phyloP scores from a whole-genome alignment of 176 grass and related monocot species.

The Eremochloa ophiuroides region DNA sequence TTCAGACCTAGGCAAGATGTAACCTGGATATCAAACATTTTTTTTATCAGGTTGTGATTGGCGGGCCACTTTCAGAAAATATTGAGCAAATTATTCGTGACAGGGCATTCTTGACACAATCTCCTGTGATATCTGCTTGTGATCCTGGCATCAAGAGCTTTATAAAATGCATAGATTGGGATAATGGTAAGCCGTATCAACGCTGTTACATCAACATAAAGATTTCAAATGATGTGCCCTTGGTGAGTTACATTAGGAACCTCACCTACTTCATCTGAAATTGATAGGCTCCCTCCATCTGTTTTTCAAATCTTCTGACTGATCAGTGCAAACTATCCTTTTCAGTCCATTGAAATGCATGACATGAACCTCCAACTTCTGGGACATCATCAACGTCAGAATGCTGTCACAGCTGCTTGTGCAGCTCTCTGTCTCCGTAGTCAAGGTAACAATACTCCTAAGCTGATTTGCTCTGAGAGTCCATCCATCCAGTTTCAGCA shows the following conservation, averaged over 20 bases:
- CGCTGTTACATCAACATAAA: constrained; percentile 58
- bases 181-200: constrained; percentile 56
- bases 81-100: constrained; percentile 68
- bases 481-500: neutral
- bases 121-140: constrained; percentile 62
- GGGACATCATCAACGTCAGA: constrained; percentile 68
- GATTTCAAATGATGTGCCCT: constrained; percentile 38
- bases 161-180: constrained; percentile 53
- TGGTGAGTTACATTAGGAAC: constrained; percentile 33
- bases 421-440: constrained; percentile 60
- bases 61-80: constrained; percentile 49
- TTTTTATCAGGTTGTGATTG: constrained; percentile 78
- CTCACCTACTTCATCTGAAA: constrained; percentile 14
- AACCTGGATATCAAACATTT: constrained; percentile 29
- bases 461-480: neutral
- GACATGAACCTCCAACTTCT: constrained; percentile 73
- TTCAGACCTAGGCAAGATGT: constrained; percentile 13
- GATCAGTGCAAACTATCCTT: neutral
- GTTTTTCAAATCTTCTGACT: neutral
- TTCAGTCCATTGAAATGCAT: constrained; percentile 52
- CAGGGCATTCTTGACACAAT: constrained; percentile 62
- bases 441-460: constrained; percentile 44
- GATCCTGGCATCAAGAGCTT: constrained; percentile 42
- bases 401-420: constrained; percentile 67
- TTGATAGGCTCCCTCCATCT: neutral